Base-by-base conservation (phyloP, 495 filamentous ascomycete species). In the Penicillium diatomitis region DNA sequence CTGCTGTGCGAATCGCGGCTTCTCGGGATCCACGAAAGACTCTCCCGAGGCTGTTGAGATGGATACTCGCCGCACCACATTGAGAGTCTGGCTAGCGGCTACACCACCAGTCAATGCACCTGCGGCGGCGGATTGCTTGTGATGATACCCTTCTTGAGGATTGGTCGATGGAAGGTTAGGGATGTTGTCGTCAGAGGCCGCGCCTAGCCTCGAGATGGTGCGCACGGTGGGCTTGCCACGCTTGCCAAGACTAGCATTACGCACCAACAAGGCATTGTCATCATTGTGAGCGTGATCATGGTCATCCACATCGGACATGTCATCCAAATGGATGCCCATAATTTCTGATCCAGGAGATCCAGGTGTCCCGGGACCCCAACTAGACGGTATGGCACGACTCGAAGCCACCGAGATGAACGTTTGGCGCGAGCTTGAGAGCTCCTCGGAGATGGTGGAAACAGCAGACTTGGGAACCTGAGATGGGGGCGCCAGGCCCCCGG, bases 371-470 rank as follows among this genome's bases (percentile, higher is more conserved):
- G 75, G 76, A 35, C 71, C 75, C 80, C 86, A 90, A 55, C 75
- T 83, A 6, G 79, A 75, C 2, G 89, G 88, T 47, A 94, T 87
- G 0, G 80, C 85, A 45, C 81, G 78, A 63, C 88, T 95, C 5
- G 90, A 94, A 6, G 88, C 88, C 58, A 84, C 86, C 0, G 87
- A 91, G 12, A 77, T 79, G 58, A 79, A 71, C 7, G 57, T 65
- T 8, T 54, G 55, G 2, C 60, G 63, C 38, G 78, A 70, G 32
- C 80, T 72, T 2, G 78, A 74, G 44, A 79, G 74, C 59, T 95
- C 90, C 64, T 96, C 90, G 1, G 82, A 86, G 47, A 96, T 96
- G 2, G 90, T 90, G 6, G 90, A 87, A 4, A 96, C 88, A 48
- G 76, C 87, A 2, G 86, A 88, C 47, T 76, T 77, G 27, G 87